Evolutionary conservation across 768 basidiomycete genomes (phyloP), one percentile per base, ranked within the genome.

Genomic region (Saitozyma podzolica): DNA sequence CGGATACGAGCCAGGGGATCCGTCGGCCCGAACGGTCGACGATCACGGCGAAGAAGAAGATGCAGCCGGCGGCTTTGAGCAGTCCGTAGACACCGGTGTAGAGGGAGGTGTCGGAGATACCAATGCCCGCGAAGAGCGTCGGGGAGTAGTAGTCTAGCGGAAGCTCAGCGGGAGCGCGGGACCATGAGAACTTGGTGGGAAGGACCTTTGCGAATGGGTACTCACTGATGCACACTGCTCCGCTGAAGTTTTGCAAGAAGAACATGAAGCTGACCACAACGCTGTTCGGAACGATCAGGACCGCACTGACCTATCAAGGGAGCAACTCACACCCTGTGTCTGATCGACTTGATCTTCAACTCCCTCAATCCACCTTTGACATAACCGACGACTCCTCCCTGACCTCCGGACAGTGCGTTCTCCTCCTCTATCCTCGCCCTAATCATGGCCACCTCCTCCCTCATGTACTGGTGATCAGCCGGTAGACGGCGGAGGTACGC

Each of bases 41-140:
- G 42, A 62, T 62, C 16, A 54, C 40, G 17, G 54, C 53, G 42
- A 65, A 73, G 68, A 70, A 69, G 58, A 67, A 41, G 52, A 73
- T 61, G 9, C 58, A 56, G 14, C 58, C 58, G 45, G 58, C 53
- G 42, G 68, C 68, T 76, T 81, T 80, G 78, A 84, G 81, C 42
- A 84, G 78, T 11, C 84, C 85, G 66, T 83, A 85, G 54, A 85
- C 82, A 54, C 84, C 84, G 19, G 84, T 83, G 58, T 83, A 80
- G 9, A 83, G 76, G 2, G 77, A 63, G 7, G 75, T 79, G 47
- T 70, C 80, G 9, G 74, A 74, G 45, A 85, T 68, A 2, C 84
- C 84, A 42, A 86, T 81, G 3, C 81, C 81, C 40, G 70, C 75
- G 80, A 85, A 84, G 29, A 85, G 80, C 0, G 83, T 84, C 5